Base-by-base conservation (phyloP, 805 yeast genomes). In the Teunomyces stri region DNA sequence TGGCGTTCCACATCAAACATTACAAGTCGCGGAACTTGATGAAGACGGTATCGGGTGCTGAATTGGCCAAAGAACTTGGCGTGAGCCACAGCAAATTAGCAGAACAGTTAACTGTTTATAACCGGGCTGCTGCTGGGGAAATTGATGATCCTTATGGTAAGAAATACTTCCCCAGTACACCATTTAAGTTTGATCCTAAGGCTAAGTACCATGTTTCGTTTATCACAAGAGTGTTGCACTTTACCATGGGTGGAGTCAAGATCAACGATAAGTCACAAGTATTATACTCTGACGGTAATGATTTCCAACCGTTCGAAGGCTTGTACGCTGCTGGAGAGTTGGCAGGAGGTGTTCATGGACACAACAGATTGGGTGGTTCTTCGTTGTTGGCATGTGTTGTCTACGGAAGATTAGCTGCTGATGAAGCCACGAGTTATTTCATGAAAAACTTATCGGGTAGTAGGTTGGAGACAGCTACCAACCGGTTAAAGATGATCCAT, bases 221-320 rank as follows among this genome's bases (percentile, higher is more conserved):
- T 50, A 71, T 80, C 39, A 78, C 84, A 5, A 70, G 85, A 31
- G 81, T 79, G 4, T 74, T 82, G 31, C 88, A 82, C 60, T 82
- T 81, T 61, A 80, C 87, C 6, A 82, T 82, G 87, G 89, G 89
- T 18, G 89, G 89, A 42, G 79, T 81, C 4, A 74, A 75, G 60
- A 79, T 81, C 47, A 72, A 80, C 56, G 76, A 70, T 20, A 57
- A 70, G 36, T 66, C 79, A 0, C 74, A 48, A 61, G 75, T 59
- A 57, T 66, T 51, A 44, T 75, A 45, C 47, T 52, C 68, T n/a
- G 56, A 49, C 25, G 53, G 59, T 1, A 62, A 63, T 6, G 40
- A 53, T 5, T 54, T 36, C 36, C 51, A 46, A 18, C 64, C 70
- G 3, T 66, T 70, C 46, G 59, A 59, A 30, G 74, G 74, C 2